Evolutionary conservation across 371 early-diverging fungal species (phyloP), one percentile per base, ranked within the genome.

Genomic region (Batrachochytrium dendrobatidis): DNA sequence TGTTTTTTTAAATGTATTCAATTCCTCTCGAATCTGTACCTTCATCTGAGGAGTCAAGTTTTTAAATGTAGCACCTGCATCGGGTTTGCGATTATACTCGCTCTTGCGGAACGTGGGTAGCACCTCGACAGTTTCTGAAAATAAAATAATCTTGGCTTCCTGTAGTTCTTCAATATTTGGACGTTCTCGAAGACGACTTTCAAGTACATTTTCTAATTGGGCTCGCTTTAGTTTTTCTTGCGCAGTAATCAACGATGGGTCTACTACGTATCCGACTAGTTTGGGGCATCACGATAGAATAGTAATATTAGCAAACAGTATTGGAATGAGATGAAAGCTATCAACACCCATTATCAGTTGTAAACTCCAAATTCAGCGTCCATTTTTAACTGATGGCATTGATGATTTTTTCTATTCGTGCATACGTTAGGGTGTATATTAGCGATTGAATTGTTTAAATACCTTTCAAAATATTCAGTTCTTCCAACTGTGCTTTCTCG

Each of bases 171-270:
- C 79, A 12, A 75, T 72, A 10, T 82, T 64, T 8, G 92, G 91
- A 22, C 92, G 83, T 53, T 79, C 72, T 53, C 85, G 81, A 43
- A 92, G 76, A 62, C 87, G 88, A 66, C 75, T 71, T 22, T 81
- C 85, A 34, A 92, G 77, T 1, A 72, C 60, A 50, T 89, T 83
- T 61, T 85, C 83, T 22, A 88, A 72, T 49, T 78, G 76, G 29
- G 76, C 77, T 56, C 86, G 79, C 57, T 77, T 68, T 30, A 89
- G 69, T 43, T 83, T 85, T 17, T 79, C 76, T 55, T 81, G 79
- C 7, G 78, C 73, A 30, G 78, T 81, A 30, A 82, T 84, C 32
- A 89, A 66, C 1, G 83, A 83, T 1, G 89, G 87, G 5, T 86
- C 86, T 12, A 86, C 66, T 29, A 65, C 76, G 44, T 75, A 25